Conservation (phyloP, 169 alveolate genomes). For the Plasmodium gallinaceum region DNA sequence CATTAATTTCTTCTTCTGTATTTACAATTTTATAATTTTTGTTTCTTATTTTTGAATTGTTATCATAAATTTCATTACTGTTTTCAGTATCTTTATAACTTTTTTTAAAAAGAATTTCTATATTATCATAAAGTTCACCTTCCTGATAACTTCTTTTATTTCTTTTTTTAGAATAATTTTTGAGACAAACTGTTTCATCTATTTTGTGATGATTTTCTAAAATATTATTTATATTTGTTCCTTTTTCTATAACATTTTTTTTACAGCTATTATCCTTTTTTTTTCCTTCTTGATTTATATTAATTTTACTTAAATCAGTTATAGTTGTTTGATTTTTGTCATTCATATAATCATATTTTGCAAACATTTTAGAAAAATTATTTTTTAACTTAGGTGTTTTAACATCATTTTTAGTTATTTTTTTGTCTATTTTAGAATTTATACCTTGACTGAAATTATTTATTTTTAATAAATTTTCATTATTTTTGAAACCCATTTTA, state of each 20-base stretch:
- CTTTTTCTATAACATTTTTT: too few species aligned
- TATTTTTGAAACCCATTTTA: background rate
- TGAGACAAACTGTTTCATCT: background rate
- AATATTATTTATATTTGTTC: too few species aligned
- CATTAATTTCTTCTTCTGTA: conserved; percentile 15
- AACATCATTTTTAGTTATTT: too few species aligned
- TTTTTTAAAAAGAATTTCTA: conserved; percentile 1
- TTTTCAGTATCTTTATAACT: background rate
- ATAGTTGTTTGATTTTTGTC: background rate
- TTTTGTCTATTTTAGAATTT: too few species aligned
- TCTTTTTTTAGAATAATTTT: background rate
- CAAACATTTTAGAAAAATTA: too few species aligned
- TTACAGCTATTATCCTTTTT: too few species aligned
- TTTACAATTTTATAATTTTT: conserved; percentile 20
- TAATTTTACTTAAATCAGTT: background rate
- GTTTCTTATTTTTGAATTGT: background rate
- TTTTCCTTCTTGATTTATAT: background rate
- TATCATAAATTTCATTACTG: background rate
- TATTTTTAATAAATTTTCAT: background rate
- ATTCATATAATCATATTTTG: too few species aligned
- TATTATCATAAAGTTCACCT: background rate
- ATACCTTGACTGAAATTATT: too few species aligned
- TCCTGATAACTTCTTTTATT: background rate
- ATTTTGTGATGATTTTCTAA: background rate
- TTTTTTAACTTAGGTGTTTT: too few species aligned